Conservation (phyloP, 208 protist species). For the Acanthamoeba sp. region DNA sequence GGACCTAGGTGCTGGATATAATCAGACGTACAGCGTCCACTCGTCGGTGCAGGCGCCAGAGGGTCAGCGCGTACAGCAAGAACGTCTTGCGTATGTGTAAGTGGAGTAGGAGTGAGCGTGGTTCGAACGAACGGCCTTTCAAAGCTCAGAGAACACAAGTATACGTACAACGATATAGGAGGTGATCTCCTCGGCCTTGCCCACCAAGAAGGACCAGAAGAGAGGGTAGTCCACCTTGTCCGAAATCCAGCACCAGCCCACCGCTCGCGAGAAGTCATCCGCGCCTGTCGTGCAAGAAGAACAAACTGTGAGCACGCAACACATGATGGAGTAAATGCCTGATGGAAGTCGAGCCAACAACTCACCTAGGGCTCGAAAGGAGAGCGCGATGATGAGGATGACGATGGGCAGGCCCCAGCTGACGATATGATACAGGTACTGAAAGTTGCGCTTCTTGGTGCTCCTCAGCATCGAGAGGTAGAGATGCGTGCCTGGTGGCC, state of each 20-base stretch:
- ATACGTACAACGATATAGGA: conserved; percentile 59
- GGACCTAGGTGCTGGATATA: not conserved
- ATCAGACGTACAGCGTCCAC: not conserved
- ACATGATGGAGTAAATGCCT: not conserved
- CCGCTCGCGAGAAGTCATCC: conserved; percentile 38
- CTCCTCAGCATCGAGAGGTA: conserved; percentile 54
- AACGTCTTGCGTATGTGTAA: not conserved
- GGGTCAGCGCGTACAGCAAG: conserved; percentile 23
- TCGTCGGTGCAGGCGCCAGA: conserved; percentile 36
- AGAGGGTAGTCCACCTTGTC: not conserved
- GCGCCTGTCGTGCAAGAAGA: not conserved
- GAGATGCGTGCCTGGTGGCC: conserved; percentile 10
- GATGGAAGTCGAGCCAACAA: not conserved
- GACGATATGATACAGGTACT: not conserved
- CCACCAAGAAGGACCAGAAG: conserved; percentile 68
- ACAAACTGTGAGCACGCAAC: not conserved
- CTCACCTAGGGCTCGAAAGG: not conserved
- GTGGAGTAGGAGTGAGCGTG: no score
- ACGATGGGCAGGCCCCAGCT: conserved; percentile 30
- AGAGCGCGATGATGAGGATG: conserved; percentile 30
- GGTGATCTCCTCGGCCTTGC: conserved; percentile 68
- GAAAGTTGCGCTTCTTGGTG: conserved; percentile 42
- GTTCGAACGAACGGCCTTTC: no score
- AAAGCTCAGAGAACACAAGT: no score
- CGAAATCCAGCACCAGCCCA: conserved; percentile 62